A percentile compares a stretch with the other conserved stretches of the same genome.
Evolutionary conservation across 2,329 filamentous ascomycete genomes (phyloP).

Genomic region (Cladosporium phlei): DNA sequence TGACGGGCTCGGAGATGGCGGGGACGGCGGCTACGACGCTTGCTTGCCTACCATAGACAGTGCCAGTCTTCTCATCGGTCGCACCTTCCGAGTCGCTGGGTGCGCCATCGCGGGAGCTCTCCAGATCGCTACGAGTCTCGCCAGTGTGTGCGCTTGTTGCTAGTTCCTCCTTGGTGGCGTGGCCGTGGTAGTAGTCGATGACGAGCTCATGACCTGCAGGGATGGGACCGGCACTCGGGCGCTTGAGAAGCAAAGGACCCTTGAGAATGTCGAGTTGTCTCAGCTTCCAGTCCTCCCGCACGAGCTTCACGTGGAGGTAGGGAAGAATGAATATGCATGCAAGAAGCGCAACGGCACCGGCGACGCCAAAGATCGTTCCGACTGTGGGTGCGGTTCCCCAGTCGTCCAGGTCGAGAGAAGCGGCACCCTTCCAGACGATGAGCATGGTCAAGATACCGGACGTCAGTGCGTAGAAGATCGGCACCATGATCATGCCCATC

Average conservation of each 20-base stretch:
- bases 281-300: constrained; percentile 58
- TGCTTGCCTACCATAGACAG: constrained; percentile 7
- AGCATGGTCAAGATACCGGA: constrained; percentile 49
- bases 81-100: constrained; percentile 13
- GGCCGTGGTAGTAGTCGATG: constrained; percentile 53
- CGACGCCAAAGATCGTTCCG: constrained; percentile 52
- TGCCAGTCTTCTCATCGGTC: constrained; percentile 11
- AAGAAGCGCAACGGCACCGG: constrained; percentile 46
- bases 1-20: constrained; percentile 9
- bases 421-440: constrained; percentile 39
- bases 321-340: constrained; percentile 52
- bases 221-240: constrained; percentile 36
- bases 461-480: constrained; percentile 55
- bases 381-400: constrained; percentile 38
- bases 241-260: constrained; percentile 31
- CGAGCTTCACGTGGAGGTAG: constrained; percentile 53
- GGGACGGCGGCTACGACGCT: constrained; percentile 11
- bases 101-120: constrained; percentile 18
- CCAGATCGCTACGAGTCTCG: constrained; percentile 11
- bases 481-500: constrained; percentile 50
- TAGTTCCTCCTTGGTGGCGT: constrained; percentile 48
- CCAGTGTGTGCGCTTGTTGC: constrained; percentile 28
- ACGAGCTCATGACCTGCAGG: constrained; percentile 29
- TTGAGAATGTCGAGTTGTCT: constrained; percentile 49
- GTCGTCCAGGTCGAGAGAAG: constrained; percentile 45